These are phyloP conservation scores for Myxozyma geophila DNA, from an alignment of 805 yeast species.

Conservation along the genomic window DNA sequence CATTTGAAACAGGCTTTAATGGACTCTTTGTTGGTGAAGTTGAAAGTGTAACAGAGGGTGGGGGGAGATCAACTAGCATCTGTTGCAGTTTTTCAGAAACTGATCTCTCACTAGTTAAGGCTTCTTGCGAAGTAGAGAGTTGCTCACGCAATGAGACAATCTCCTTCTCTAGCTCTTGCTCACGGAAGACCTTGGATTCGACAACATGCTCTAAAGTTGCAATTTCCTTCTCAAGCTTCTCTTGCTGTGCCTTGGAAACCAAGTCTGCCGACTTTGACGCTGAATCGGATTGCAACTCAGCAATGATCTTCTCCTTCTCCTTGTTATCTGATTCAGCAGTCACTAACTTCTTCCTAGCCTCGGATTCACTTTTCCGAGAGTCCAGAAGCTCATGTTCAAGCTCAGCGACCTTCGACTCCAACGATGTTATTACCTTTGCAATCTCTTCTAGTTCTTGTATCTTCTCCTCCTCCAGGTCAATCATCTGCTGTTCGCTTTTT, in stretches of 20 bases:
- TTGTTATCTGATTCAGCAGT: background rate
- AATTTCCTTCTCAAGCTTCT: slow-evolving; percentile 29
- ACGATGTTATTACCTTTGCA: background rate
- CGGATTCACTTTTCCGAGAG: background rate
- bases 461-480: background rate
- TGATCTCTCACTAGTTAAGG: slow-evolving; percentile 6
- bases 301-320: slow-evolving; percentile 7
- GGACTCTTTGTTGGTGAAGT: slow-evolving; percentile 10
- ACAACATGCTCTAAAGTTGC: slow-evolving; percentile 40
- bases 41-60: slow-evolving; percentile 1
- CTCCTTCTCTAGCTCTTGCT: slow-evolving; percentile 43
- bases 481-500: background rate
- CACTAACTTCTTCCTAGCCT: background rate
- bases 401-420: slow-evolving; percentile 3
- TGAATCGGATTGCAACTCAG: background rate
- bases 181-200: slow-evolving; percentile 41
- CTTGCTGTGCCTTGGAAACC: slow-evolving; percentile 11
- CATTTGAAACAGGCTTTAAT: slow-evolving; percentile 22
- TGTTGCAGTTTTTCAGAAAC: slow-evolving; percentile 35
- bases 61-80: background rate
- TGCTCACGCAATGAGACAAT: slow-evolving; percentile 32
- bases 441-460: background rate
- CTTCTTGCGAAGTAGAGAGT: slow-evolving; percentile 22
- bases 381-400: background rate
- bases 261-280: background rate